Evolutionary conservation across 2,329 filamentous ascomycete species (phyloP).

Genomic region (Fusarium verticillioides): DNA sequence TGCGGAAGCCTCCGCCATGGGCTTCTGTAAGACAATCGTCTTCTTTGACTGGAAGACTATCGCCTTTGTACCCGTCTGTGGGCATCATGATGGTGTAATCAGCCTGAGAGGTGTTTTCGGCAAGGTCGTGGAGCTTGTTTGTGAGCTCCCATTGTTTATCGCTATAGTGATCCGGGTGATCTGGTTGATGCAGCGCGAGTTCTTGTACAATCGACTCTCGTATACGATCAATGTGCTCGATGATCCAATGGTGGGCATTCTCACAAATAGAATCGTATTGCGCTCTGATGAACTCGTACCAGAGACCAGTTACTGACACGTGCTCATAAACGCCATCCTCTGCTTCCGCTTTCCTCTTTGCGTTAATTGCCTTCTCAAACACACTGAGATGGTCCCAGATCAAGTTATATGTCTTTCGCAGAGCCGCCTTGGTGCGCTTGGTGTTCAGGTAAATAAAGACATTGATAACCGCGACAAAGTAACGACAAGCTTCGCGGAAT

Average conservation of each 20-base stretch:
- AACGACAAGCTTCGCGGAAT: conserved; percentile 42
- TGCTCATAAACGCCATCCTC: background rate
- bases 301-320: conserved; percentile 35
- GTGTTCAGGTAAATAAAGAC: conserved; percentile 46
- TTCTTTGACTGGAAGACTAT: conserved; percentile 21
- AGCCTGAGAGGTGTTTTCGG: conserved; percentile 34
- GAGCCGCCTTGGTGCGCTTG: conserved; percentile 14
- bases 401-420: conserved; percentile 44
- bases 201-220: conserved; percentile 23
- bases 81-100: conserved; percentile 44
- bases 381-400: conserved; percentile 41
- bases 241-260: conserved; percentile 42
- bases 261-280: conserved; percentile 38
- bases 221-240: conserved; percentile 38
- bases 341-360: conserved; percentile 2
- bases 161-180: background rate
- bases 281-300: conserved; percentile 42
- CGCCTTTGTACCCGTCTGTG: conserved; percentile 46
- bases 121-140: conserved; percentile 41
- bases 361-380: conserved; percentile 44
- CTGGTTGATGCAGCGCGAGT: conserved; percentile 1
- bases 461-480: conserved; percentile 33
- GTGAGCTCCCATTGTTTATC: conserved; percentile 30
- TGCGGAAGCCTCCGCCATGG: background rate
- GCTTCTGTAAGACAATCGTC: background rate